Evolutionary conservation across 2,329 filamentous ascomycete species (phyloP), one percentile per base, ranked within the genome.

Genomic region (Neofusicoccum cordaticola): DNA sequence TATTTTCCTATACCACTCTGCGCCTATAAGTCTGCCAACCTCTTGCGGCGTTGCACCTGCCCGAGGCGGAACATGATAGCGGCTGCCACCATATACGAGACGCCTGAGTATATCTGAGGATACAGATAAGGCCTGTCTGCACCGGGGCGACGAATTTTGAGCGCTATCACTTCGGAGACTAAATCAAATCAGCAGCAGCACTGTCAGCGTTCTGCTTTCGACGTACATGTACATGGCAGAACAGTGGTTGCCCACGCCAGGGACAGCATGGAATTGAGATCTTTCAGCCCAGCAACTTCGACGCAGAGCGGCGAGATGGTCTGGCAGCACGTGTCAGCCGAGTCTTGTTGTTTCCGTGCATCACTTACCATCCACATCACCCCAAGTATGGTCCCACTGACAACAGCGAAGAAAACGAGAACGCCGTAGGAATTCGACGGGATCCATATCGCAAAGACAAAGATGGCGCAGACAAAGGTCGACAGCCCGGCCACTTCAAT

Each of bases 361-460:
- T 0, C 31, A 48, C 68, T 63, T 65, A 78, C 77, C 72, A 79
- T 79, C 81, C 82, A 84, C 66, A 82, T 83, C 0, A 80, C 76
- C 0, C 83, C 82, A 34, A 82, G 69, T 7, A 81, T 77, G 5
- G 77, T 77, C 2, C 83, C 83, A 61, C 73, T 72, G 0, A 81
- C 37, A 8, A 84, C 66, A 0, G 77, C 75, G 65, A 82, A 83
- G 63, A 83, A 74, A 1, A 81, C 68, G 1, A 79, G 70, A 8
- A 82, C 67, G 1, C 75, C 81, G 62, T 76, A 83, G 5, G 71
- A 75, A 2, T 70, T 74, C 3, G 80, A 78, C 2, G 80, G 80
- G 1, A 82, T 71, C 83, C 83, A 85, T 22, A 84, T 72, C 0
- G 74, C 78, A 66, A 81, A 80, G 47, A 76, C 71, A 4, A 72